Evolutionary conservation across 306 rosid species (phyloP), one percentile per base, ranked within the genome.

Genomic region (Dryas alaskensis): DNA sequence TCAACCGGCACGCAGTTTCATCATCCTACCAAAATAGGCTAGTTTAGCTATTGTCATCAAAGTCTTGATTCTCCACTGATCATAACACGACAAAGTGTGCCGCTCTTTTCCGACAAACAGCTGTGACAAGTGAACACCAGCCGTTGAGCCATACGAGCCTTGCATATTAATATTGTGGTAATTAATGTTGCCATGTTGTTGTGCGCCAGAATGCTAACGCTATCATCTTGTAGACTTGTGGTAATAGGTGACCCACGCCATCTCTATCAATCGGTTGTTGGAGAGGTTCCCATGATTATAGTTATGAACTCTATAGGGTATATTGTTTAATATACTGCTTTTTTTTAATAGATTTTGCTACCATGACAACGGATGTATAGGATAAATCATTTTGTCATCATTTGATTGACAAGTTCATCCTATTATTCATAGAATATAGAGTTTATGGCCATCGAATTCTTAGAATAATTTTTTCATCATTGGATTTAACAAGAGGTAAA

Each of bases 101-200:
- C 60, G 52, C 19, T 25, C 8, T 70, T 48, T 37, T 39, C 14
- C 14, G 10, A 58, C 16, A 31, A 11, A 7, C 69, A 17, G 62
- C 69, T 39, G 74, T 19, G 73, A 46, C 44, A 8, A 48, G 53
- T 17, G 4, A 67, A 76, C 63, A 8, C 70, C 74, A 67, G 79
- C 68, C 79, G 60, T 27, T 50, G 47, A 57, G 13, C n/a, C 11
- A 7, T 9, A 12, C 13, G 8, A 40, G 4, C 27, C 27, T 43
- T n/a, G 51, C 37, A 1, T 63, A n/a, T 42, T 42, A 43, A 6
- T 6, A 6, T 55, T 17, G 51, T 47, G 10, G 51, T 47, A 47
- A 12, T 47, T 47, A 31, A 31, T 31, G 37, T 31, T 31, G 37
- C 37, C 37, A 31, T 31, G 37, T 31, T 31, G 37, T 42, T 65